Base-by-base conservation (phyloP, 768 basidiomycete genomes). In the Auricularia sp. region DNA sequence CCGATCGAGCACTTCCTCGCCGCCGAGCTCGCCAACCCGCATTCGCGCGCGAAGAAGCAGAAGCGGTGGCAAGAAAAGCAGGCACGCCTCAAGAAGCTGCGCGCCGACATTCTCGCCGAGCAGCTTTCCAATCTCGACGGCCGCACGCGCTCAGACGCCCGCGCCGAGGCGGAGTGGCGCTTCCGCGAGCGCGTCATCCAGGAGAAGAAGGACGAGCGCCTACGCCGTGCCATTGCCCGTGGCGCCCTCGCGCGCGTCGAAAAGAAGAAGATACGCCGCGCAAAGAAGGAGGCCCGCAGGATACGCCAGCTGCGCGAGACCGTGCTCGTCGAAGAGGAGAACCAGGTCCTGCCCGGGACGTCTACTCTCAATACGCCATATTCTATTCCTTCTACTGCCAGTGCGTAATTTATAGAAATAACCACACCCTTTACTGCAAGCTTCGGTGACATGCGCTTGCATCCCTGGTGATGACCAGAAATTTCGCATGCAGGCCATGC, bases 1-100 rank as follows among this genome's bases (percentile, higher is more conserved):
- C 87, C 88, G 12, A 79, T 90, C 65, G 91, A 93, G 71, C 70
- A 81, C 29, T 83, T 84, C 70, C 74, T 93, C 64, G 71, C 77
- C 56, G 81, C 81, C 66, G 91, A 93, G 70, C 82, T 93, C 44
- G 80, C 88, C 34, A 91, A 92, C 73, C 90, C 90, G 33, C 87
- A 91, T 70, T 84, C 88, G 12, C 86, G 89, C 21, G 88, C 90
- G 8, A 91, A 90, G 79, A 91, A 89, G 73, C 86, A 88, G 70
- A 77, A 78, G 61, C 84, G 91, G 67, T 93, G 88, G 87, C 83
- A 88, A 72, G 78, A 77, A 3, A 81, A 79, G 67, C 79, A 81
- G 67, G 68, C 72, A 18, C 76, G 79, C 66, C 80, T 79, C 70
- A 77, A 80, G 54, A 73, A 74, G 21, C 75, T 88, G 63, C 77